phyloP scores from a whole-genome alignment of 2,329 filamentous ascomycete genomes.

The Xylaria sp. region DNA sequence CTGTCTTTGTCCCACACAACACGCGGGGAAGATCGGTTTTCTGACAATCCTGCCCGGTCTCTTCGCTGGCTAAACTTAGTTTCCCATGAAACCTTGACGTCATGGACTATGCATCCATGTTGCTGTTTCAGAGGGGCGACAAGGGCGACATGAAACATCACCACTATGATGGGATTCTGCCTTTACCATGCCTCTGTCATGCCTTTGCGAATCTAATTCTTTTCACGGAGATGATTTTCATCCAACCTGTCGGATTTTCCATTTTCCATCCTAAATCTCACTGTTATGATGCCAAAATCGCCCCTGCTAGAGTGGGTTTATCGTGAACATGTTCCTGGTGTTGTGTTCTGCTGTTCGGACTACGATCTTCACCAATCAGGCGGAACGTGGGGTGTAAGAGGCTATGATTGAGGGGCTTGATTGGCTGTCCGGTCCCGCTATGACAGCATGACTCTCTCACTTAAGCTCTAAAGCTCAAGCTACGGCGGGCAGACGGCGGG shows the following conservation, averaged over 20 bases:
- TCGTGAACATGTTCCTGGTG: slow-evolving; percentile 11
- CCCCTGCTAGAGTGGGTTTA: neutral
- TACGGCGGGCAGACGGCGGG: slow-evolving; percentile 9
- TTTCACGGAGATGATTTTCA: neutral
- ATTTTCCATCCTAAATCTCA: neutral
- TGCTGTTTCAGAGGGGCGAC: neutral
- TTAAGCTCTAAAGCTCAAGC: slow-evolving; percentile 15
- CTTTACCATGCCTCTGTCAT: slow-evolving; percentile 9
- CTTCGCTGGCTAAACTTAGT: slow-evolving; percentile 1
- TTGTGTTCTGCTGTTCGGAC: neutral
- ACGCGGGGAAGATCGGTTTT: neutral
- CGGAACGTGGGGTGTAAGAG: neutral
- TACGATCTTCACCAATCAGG: slow-evolving; percentile 10
- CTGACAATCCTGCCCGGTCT: neutral
- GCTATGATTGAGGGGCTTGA: neutral
- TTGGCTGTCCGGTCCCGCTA: slow-evolving; percentile 8
- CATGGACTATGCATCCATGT: slow-evolving; percentile 11
- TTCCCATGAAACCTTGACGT: slow-evolving; percentile 24
- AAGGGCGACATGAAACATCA: neutral
- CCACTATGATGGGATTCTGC: slow-evolving; percentile 12
- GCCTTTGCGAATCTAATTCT: neutral
- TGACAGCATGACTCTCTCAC: slow-evolving; percentile 27
- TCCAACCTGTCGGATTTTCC: neutral
- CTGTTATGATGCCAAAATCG: neutral
- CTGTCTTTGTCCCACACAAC: slow-evolving; percentile 8